Percentiles rank a stretch among this genome's conserved stretches.
phyloP scores from a whole-genome alignment of 352 stramenopile species.

The Blastocystis sp. region DNA sequence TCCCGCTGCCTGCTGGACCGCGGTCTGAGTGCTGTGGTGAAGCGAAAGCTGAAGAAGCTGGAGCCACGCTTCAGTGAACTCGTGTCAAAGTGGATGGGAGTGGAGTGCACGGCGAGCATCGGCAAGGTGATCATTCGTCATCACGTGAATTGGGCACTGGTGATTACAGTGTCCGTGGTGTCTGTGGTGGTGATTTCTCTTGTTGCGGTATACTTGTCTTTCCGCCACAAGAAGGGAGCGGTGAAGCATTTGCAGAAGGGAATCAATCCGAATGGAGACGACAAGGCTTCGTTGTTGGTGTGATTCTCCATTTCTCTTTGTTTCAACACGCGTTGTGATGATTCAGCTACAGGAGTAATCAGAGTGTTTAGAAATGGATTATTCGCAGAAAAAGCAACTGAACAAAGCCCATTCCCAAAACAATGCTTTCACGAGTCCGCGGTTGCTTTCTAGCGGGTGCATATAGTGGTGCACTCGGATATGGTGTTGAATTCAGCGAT shows the following conservation, averaged over 20 bases:
- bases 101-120: neutral
- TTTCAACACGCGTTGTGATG: no score
- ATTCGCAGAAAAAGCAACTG: no score
- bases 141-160: neutral
- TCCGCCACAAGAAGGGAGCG: neutral
- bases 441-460: no score
- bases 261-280: no score
- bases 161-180: neutral
- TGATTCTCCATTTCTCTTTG: no score
- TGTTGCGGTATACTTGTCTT: neutral
- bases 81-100: neutral
- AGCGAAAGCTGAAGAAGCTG: neutral
- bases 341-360: no score
- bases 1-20: neutral
- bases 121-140: neutral
- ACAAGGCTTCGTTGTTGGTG: no score
- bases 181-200: neutral
- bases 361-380: no score
- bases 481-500: no score
- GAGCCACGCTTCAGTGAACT: neutral
- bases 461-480: no score
- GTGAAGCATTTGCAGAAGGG: neutral
- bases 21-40: neutral
- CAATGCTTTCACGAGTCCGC: no score
- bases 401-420: no score